Percentiles rank a stretch among this genome's conserved stretches.
Conservation (phyloP, 768 basidiomycete genomes). For the Sporobolomyces phaffii region DNA sequence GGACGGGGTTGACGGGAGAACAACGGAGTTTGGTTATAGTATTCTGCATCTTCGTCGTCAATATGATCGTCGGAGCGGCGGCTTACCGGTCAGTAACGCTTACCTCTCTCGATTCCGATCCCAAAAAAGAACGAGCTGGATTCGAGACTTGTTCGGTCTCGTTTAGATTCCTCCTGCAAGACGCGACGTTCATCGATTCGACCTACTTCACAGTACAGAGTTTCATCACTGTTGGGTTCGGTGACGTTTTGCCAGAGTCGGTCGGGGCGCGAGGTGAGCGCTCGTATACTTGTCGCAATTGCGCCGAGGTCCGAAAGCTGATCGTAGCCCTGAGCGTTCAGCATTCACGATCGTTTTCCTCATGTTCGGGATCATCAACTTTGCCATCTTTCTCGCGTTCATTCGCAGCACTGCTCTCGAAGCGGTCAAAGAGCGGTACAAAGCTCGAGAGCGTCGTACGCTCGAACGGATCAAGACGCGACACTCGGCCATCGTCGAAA, state of each 20-base stretch:
- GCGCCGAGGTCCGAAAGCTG: not conserved
- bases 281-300: not conserved
- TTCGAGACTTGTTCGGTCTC: not conserved
- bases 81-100: not conserved
- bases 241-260: constrained; percentile 1
- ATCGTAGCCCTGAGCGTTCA: not conserved
- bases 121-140: too few relatives aligned
- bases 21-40: constrained; percentile 14
- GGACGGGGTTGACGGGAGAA: constrained; percentile 9
- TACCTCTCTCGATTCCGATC: too few relatives aligned
- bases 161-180: not conserved
- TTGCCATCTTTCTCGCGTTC: constrained; percentile 29
- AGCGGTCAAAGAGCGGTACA: constrained; percentile 19
- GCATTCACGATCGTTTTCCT: constrained; percentile 13
- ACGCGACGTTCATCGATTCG: constrained; percentile 3
- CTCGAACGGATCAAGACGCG: not conserved
- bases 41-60: constrained; percentile 4
- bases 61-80: not conserved
- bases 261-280: not conserved
- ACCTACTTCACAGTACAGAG: constrained; percentile 24
- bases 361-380: constrained; percentile 15
- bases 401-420: constrained; percentile 18
- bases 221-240: constrained; percentile 21
- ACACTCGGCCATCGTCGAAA: not conserved
- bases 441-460: not conserved